A percentile compares a stretch with the other conserved stretches of the same genome.
These are phyloP conservation scores for Annona cherimola DNA, from an alignment of 164 flowering plant species.

Conservation along the genomic window DNA sequence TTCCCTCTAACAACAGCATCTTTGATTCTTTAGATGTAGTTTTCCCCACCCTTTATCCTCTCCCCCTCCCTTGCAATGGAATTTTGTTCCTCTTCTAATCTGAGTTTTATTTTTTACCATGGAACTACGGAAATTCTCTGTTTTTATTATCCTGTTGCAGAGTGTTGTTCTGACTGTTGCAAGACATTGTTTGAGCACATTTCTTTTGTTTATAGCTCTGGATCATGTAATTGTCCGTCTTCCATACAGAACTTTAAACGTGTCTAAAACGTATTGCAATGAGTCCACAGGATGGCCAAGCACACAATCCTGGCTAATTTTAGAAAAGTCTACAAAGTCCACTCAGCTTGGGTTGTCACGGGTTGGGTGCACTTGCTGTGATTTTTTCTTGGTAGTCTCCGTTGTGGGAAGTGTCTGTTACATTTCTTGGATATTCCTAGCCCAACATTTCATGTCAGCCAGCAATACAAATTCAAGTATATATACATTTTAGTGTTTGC, in stretches of 20 bases:
- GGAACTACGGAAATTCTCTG: not conserved
- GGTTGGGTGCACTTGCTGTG: not conserved
- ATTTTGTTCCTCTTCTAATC: not conserved
- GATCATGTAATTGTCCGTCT: no score
- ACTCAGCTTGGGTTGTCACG: not conserved
- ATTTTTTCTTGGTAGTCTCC: not conserved
- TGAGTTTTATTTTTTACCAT: not conserved
- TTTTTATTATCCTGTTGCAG: not conserved
- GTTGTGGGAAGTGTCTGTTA: not conserved
- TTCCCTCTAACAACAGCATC: not conserved
- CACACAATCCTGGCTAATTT: not conserved
- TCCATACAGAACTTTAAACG: not conserved
- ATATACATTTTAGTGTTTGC: not conserved
- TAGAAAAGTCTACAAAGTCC: not conserved
- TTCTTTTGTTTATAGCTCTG: not conserved
- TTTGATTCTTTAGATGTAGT: not conserved
- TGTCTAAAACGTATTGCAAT: not conserved
- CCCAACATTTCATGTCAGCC: not conserved
- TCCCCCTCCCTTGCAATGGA: not conserved
- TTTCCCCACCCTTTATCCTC: not conserved
- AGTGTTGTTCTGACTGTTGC: not conserved
- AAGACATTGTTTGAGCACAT: not conserved
- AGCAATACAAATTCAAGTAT: not conserved
- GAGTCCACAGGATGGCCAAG: not conserved
- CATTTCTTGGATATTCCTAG: not conserved